Conservation (phyloP, 192 early-diverging fungal genomes). For the Gryganskiella cystojenkinii region DNA sequence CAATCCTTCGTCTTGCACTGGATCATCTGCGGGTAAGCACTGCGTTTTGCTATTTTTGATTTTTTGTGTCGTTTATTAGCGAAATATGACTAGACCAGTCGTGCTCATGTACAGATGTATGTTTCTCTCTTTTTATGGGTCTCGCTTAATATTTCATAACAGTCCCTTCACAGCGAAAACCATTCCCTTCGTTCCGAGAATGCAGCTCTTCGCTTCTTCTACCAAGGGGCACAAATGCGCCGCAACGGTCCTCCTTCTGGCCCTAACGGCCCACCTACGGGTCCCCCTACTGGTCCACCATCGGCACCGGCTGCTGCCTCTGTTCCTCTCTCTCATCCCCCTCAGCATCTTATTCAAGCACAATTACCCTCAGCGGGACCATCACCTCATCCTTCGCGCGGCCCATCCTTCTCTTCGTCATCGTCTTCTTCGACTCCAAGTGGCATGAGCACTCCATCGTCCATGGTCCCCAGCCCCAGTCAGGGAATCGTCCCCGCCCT, state of each 20-base stretch:
- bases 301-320: too few relatives aligned
- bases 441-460: constrained; percentile 26
- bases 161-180: constrained; percentile 46
- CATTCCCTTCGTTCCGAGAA: constrained; percentile 46
- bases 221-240: constrained; percentile 47
- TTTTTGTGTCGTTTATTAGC: too few relatives aligned
- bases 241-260: constrained; percentile 10
- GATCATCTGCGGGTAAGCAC: constrained; percentile 70
- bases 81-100: too few relatives aligned
- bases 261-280: too few relatives aligned
- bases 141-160: not conserved
- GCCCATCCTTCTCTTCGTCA: not conserved
- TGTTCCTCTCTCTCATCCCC: too few relatives aligned
- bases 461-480: constrained; percentile 42
- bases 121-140: not conserved
- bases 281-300: too few relatives aligned
- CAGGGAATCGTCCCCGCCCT: constrained; percentile 26
- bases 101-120: not conserved
- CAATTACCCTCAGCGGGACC: not conserved
- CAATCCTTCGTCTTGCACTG: constrained; percentile 74
- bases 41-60: not conserved
- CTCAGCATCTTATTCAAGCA: too few relatives aligned
- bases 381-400: not conserved
- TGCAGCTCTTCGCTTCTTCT: constrained; percentile 49
- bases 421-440: not conserved